Evolutionary conservation across 257 asterid species (phyloP), one percentile per base, ranked within the genome.

Genomic region (Solanum okadae): DNA sequence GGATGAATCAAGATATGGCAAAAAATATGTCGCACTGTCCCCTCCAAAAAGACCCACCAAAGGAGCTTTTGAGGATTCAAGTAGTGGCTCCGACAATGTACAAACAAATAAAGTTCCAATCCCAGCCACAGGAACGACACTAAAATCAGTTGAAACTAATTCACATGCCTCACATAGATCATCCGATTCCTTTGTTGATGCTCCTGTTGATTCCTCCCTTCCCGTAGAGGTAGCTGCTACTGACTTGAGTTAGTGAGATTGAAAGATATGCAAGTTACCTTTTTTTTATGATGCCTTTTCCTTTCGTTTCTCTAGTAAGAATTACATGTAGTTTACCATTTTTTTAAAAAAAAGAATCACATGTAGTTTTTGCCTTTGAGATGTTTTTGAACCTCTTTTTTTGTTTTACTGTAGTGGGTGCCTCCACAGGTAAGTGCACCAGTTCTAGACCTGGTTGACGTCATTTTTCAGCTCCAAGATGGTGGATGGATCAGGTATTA

Each of bases 401-500:
- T 71, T 79, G 87, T 90, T 31, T 88, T 49, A 68, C 56, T 72
- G 88, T 97, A 97, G 99, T 97, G 99, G 99, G 94, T 96, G 88
- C 98, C 99, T 8, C 98, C 99, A 86, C 95, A 90, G 91, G 90
- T 97, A 83, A 94, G 98, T 89, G 93, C 91, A 84, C 99, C 99
- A 18, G 91, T 97, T 85, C 88, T 97, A 73, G 95, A 96, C 90
- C 93, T 97, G 92, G 99, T 97, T 87, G 99, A 96, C 84, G 96
- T 94, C 86, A 88, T 96, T 88, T 96, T 97, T 88, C 99, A 95
- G 92, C 98, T 97, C 65, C 96, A 95, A 89, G 99, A 97, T 92
- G 99, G 99, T 91, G 99, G 99, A 83, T 97, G 99, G 99, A 95
- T 96, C 94, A 96, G 99, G 99, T 97, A 92, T 42, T 33, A 20